Evolutionary conservation across 495 filamentous ascomycete genomes (phyloP), one percentile per base, ranked within the genome.

Genomic region (Aspergillus diversus): DNA sequence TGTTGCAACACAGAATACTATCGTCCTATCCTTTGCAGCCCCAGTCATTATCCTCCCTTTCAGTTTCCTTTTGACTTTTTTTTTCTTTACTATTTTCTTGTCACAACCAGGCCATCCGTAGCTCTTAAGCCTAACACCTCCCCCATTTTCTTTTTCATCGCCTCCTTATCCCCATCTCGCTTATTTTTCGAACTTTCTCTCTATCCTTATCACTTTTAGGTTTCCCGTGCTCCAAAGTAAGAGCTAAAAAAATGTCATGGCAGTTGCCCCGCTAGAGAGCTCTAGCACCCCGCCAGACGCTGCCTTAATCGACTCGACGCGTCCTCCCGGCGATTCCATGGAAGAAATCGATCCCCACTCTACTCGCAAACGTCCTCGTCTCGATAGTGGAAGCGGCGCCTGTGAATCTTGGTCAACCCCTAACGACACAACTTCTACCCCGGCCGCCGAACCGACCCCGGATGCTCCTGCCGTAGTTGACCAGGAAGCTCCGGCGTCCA

Each of bases 341-440:
- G 86, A 87, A 75, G 83, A 86, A 70, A 69, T 72, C 51, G 76
- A 84, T 65, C 74, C 80, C 57, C 79, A 83, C 55, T 74, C 75
- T 55, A 84, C 81, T 63, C 81, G 85, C 69, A 89, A 89, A 75
- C 84, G 86, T 63, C 86, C 84, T 53, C 85, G 86, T 69, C 80
- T 89, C 58, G 85, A 89, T 72, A 84, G 78, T 72, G 83, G 83
- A 64, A 78, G 75, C 65, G 73, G 74, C 61, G 70, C 75, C 43
- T 75, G 74, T 56, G 76, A 78, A 72, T 71, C 73, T 15, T 77
- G 82, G 74, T 82, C 80, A 6, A 68, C 73, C n/a, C 43, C 59
- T 17, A 76, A 82, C 66, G 64, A 71, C 61, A 63, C 72, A 42
- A 63, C 72, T 42, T 60, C 72, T 37, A 54, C 66, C 39, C 42